Evolutionary conservation across 306 rosid species (phyloP).

Genomic region (Herpetospermum pedunculosum): DNA sequence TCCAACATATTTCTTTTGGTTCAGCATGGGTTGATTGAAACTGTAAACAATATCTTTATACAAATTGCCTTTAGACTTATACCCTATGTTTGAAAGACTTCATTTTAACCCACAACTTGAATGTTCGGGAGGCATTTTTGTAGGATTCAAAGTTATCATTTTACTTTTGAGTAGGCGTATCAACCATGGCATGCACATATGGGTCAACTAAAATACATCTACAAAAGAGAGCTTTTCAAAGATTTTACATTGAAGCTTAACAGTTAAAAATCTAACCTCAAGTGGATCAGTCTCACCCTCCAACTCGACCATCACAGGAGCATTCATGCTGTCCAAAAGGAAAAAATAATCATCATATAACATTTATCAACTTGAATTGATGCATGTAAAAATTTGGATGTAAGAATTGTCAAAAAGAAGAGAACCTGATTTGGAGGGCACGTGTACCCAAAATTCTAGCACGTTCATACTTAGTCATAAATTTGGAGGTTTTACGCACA

Average conservation of each 20-base stretch:
- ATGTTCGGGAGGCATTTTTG: no score
- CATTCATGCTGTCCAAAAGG: conserved; percentile 68
- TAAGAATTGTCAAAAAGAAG: not conserved
- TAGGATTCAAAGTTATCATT: no score
- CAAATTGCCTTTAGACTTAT: not conserved
- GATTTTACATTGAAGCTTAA: not conserved
- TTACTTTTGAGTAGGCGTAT: not conserved
- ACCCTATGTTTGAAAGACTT: not conserved
- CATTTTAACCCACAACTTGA: no score
- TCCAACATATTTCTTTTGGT: no score
- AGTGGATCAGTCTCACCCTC: conserved; percentile 96
- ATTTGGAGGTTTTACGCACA: conserved; percentile 69
- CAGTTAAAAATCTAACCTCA: conserved; percentile 36
- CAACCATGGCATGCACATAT: not conserved
- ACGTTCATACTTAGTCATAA: conserved; percentile 89
- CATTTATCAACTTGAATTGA: not conserved
- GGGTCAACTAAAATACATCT: not conserved
- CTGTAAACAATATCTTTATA: not conserved
- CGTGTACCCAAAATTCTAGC: conserved; percentile 93
- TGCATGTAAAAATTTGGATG: not conserved
- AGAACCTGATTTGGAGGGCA: conserved; percentile 88
- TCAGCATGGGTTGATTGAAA: no score
- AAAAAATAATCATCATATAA: not conserved
- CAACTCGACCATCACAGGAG: conserved; percentile 95
- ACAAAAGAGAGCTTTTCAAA: not conserved